phyloP scores from a whole-genome alignment of 257 asterid species.

The Solanum peruvianum region DNA sequence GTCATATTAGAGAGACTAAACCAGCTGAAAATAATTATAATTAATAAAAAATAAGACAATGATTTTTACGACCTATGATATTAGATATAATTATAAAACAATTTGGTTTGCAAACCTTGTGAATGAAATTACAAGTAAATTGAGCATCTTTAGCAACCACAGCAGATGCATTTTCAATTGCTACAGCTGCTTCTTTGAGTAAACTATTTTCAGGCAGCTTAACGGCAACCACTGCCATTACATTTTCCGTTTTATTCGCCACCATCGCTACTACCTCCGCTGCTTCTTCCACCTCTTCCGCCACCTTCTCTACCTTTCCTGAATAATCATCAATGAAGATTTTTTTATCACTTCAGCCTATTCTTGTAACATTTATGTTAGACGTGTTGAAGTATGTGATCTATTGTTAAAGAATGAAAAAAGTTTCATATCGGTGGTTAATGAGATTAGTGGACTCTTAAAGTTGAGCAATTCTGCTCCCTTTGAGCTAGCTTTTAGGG shows the following conservation, averaged over 20 bases:
- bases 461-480: no score
- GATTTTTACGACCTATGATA: not conserved
- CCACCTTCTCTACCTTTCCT: slow-evolving; percentile 39
- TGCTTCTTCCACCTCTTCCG: slow-evolving; percentile 47
- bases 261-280: slow-evolving; percentile 51
- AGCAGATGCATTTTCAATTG: slow-evolving; percentile 31
- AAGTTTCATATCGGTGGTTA: no score
- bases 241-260: slow-evolving; percentile 43
- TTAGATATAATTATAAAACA: not conserved
- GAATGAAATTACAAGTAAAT: slow-evolving; percentile 27
- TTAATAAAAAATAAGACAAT: not conserved
- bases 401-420: no score
- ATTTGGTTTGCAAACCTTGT: slow-evolving; percentile 26
- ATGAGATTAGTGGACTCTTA: no score
- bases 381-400: not conserved
- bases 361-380: not conserved
- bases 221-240: slow-evolving; percentile 31
- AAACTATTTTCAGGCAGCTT: slow-evolving; percentile 40
- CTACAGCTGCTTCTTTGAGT: slow-evolving; percentile 51
- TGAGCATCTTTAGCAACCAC: slow-evolving; percentile 47
- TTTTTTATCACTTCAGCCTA: not conserved
- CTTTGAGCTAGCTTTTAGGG: no score
- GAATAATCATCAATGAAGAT: not conserved
- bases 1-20: not conserved
- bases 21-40: not conserved